phyloP scores from a whole-genome alignment of 805 yeast genomes.

The Yamadazyma sp. region DNA sequence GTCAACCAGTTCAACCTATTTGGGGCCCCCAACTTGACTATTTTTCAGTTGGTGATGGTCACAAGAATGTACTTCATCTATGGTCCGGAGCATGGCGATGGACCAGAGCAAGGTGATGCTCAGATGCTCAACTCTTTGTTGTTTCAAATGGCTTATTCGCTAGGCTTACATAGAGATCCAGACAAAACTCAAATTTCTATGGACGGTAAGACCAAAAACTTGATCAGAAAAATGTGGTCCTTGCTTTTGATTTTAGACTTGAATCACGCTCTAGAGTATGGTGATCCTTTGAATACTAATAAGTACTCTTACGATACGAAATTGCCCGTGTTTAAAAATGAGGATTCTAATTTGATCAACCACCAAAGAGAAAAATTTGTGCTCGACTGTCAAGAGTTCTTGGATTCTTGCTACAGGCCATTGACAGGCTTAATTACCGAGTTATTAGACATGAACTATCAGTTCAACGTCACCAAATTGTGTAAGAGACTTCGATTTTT shows the following conservation, averaged over 20 bases:
- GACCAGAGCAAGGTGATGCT: conserved; percentile 58
- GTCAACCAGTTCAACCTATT: conserved; percentile 32
- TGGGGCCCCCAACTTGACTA: conserved; percentile 45
- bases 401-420: conserved; percentile 27
- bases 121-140: conserved; percentile 50
- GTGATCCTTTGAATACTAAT: conserved; percentile 34
- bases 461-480: conserved; percentile 6
- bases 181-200: conserved; percentile 23
- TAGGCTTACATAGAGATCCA: conserved; percentile 71
- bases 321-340: conserved; percentile 32
- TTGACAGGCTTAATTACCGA: conserved; percentile 13
- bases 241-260: conserved; percentile 29
- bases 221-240: conserved; percentile 40
- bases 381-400: conserved; percentile 26
- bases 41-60: conserved; percentile 53
- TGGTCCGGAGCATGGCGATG: conserved; percentile 57
- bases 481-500: conserved; percentile 8
- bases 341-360: conserved; percentile 32
- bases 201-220: conserved; percentile 32
- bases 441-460: conserved; percentile 11
- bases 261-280: conserved; percentile 26
- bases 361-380: conserved; percentile 37
- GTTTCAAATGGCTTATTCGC: conserved; percentile 64
- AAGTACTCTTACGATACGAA: conserved; percentile 30
- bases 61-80: conserved; percentile 49